Evolutionary conservation across 2,329 filamentous ascomycete genomes (phyloP).

Genomic region (Colletotrichum paranaense): DNA sequence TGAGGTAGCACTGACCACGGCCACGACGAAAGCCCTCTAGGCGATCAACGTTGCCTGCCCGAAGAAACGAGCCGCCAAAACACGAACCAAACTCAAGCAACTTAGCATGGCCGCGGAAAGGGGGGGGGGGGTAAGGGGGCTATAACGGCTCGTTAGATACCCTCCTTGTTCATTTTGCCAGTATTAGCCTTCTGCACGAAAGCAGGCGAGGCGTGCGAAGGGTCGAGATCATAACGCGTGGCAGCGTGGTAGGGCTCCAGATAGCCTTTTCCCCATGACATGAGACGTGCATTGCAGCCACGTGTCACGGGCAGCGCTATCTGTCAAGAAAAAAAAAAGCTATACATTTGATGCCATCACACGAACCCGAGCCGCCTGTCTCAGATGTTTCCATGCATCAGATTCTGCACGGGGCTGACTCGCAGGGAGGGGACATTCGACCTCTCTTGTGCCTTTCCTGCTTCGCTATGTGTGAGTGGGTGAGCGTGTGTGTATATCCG

Average conservation of each 20-base stretch:
- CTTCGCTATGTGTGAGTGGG: background rate
- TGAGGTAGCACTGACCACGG: slow-evolving; percentile 2
- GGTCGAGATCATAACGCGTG: slow-evolving; percentile 1
- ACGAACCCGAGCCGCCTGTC: slow-evolving; percentile 22
- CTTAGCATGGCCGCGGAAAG: background rate
- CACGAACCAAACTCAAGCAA: background rate
- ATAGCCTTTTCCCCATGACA: slow-evolving; percentile 26
- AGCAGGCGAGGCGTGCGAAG: slow-evolving; percentile 1
- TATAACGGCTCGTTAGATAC: slow-evolving; percentile 7
- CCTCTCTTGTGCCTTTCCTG: background rate
- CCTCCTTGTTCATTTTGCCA: background rate
- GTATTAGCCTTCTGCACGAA: background rate
- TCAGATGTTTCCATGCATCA: slow-evolving; percentile 27
- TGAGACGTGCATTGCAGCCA: slow-evolving; percentile 27
- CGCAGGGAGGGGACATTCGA: background rate
- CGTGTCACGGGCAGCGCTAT: slow-evolving; percentile 21
- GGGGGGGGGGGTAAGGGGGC: background rate
- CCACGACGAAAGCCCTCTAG: background rate
- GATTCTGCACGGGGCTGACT: slow-evolving; percentile 30
- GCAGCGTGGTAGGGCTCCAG: slow-evolving; percentile 21
- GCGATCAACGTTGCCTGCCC: background rate
- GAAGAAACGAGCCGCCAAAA: slow-evolving; percentile 9
- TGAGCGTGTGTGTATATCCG: background rate
- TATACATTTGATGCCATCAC: slow-evolving; percentile 17
- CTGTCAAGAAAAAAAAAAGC: slow-evolving; percentile 19